Evolutionary conservation across 78 protist species (phyloP).

Genomic region (Dictyostelium intermedium): DNA sequence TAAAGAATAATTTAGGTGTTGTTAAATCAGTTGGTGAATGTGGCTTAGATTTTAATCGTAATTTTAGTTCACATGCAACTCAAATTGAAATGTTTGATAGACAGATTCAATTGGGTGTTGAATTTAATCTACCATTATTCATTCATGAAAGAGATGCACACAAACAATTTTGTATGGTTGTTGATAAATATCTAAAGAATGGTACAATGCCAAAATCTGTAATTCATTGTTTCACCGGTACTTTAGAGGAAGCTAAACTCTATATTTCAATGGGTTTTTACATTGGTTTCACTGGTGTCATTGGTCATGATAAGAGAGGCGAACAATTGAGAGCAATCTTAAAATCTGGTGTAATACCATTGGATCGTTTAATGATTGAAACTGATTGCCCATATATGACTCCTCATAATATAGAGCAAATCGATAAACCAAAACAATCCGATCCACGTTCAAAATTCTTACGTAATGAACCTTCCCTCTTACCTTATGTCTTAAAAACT

Average conservation of each 20-base stretch:
- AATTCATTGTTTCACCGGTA: constrained; percentile 78
- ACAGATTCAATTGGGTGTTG: constrained; percentile 68
- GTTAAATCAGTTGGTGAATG: constrained; percentile 82
- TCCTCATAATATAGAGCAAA: constrained; percentile 23
- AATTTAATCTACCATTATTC: constrained; percentile 68
- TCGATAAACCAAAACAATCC: constrained; percentile 19
- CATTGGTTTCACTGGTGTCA: constrained; percentile 75
- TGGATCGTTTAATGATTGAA: constrained; percentile 76
- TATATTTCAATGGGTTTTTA: constrained; percentile 53
- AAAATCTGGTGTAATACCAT: constrained; percentile 24
- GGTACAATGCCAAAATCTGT: constrained; percentile 62
- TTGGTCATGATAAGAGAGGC: constrained; percentile 64
- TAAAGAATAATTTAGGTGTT: not conserved
- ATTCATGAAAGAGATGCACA: constrained; percentile 81
- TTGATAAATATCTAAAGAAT: not conserved
- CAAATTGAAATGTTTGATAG: constrained; percentile 68
- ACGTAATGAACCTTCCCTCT: constrained; percentile 72
- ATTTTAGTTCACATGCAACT: constrained; percentile 33
- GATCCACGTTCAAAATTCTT: not conserved
- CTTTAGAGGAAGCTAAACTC: constrained; percentile 37
- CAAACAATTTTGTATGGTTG: constrained; percentile 18
- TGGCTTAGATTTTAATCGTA: constrained; percentile 79
- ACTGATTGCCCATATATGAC: constrained; percentile 82
- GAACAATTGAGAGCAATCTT: constrained; percentile 24
- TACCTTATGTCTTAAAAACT: constrained; percentile 33